A percentile compares a stretch with the other conserved stretches of the same genome.
Evolutionary conservation across 768 basidiomycete genomes (phyloP).

Genomic region (Lactarius quietus): DNA sequence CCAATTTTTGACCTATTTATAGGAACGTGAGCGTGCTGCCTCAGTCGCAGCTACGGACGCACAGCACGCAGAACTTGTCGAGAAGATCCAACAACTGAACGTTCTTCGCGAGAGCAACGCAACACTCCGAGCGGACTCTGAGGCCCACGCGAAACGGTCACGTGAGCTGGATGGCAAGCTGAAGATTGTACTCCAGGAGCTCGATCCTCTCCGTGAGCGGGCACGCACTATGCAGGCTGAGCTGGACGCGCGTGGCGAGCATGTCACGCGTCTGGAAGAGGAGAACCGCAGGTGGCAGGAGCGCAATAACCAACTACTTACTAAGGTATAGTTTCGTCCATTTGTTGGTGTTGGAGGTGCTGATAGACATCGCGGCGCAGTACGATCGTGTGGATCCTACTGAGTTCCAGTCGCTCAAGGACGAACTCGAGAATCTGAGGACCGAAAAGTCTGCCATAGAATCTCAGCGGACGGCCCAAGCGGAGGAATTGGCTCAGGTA

Average conservation of each 20-base stretch:
- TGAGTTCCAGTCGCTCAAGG: constrained; percentile 75
- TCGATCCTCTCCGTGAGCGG: constrained; percentile 74
- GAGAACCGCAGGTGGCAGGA: constrained; percentile 83
- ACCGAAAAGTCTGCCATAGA: constrained; percentile 29
- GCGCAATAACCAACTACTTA: constrained; percentile 73
- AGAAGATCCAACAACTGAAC: constrained; percentile 83
- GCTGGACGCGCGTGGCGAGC: constrained; percentile 62
- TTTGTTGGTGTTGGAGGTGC: not conserved
- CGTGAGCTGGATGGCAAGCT: constrained; percentile 65
- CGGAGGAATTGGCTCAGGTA: constrained; percentile 7
- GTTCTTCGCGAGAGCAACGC: constrained; percentile 86
- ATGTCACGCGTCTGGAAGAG: constrained; percentile 66
- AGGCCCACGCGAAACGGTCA: constrained; percentile 63
- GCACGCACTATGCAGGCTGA: constrained; percentile 66
- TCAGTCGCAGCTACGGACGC: constrained; percentile 66
- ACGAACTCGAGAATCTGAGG: constrained; percentile 54
- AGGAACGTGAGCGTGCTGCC: constrained; percentile 82
- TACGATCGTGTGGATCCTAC: constrained; percentile 88
- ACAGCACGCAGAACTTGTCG: constrained; percentile 80
- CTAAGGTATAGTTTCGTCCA: constrained; percentile 52
- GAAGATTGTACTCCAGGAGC: constrained; percentile 51
- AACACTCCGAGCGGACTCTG: constrained; percentile 74
- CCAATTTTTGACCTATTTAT: not conserved
- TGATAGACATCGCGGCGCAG: constrained; percentile 35
- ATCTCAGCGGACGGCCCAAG: constrained; percentile 4